Base-by-base conservation (phyloP, 108 stramenopile species). In the Cyclotella choctawhatcheeana region DNA sequence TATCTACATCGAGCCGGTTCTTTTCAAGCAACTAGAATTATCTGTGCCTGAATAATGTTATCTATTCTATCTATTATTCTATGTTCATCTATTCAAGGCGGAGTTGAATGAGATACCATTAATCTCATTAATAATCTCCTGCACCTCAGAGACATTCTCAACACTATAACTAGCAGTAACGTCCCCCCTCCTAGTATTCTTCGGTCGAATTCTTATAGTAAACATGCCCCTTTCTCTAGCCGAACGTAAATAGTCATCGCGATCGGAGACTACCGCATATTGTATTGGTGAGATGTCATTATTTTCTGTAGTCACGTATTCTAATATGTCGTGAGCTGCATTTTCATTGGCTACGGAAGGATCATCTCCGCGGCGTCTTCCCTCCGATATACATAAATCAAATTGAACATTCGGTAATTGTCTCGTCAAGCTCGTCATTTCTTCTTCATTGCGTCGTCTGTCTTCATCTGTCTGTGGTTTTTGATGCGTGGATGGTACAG, bases 31-130 rank as follows among this genome's bases (percentile, higher is more conserved):
- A 48, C 17, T 48, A 10, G 18, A 8, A 48, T n/a, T 48, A 40
- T 8, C 37, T 40, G 8, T 8, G 12, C 6, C 37, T 12, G 37
- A 40, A 40, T 12, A 40, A 12, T 40, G 37, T 40, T 12, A 40
- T 40, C 37, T 8, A 40, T 40, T 40, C 17, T 4, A n/a, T 27
- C 20, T 6, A 56, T 2, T 1, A 31, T 10, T 0, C 29, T n/a
- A 31, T 14, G 29, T 16, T 31, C 30, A 67, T 62, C 70, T 54
- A 37, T 79, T 79, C 60, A 83, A 83, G 18, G 85, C 86, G 30
- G 84, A 77, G 76, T 90, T 90, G 79, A 91, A 95, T 24, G 88
- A 89, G 24, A 95, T 85, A 14, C 94, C 94, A 72, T 89, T 89
- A 43, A 92, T 87, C 65, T 95, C 91, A 77, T 95, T 85, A 30